Percentiles rank a stretch among this genome's conserved stretches.
phyloP scores from a whole-genome alignment of 768 basidiomycete genomes.

The Tricholoma sp. region DNA sequence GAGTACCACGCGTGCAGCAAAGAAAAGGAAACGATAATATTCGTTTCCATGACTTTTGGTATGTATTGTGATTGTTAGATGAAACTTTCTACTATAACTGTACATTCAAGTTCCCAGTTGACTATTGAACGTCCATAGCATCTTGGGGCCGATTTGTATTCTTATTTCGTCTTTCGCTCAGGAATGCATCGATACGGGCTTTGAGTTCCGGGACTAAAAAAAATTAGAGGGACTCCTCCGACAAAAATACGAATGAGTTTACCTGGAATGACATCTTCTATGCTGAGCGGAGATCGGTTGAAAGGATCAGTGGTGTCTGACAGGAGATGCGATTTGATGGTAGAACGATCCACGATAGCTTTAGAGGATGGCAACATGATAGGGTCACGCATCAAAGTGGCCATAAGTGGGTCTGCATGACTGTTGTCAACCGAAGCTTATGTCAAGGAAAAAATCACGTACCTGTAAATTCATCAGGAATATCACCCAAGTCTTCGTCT shows the following conservation, averaged over 20 bases:
- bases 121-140: conserved; percentile 10
- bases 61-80: neutral
- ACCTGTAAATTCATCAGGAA: conserved; percentile 96
- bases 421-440: conserved; percentile 3
- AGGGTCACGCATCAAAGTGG: conserved; percentile 91
- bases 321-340: conserved; percentile 91
- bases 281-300: conserved; percentile 78
- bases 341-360: conserved; percentile 76
- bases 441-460: conserved; percentile 19
- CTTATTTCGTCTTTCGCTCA: conserved; percentile 50
- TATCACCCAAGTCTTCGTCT: conserved; percentile 78
- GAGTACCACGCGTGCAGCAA: conserved; percentile 31
- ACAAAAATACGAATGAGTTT: conserved; percentile 19
- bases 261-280: conserved; percentile 80
- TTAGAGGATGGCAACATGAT: conserved; percentile 84
- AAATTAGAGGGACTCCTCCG: neutral
- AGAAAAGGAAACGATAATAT: conserved; percentile 43
- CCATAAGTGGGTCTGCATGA: conserved; percentile 77
- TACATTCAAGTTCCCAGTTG: conserved; percentile 4
- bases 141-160: conserved; percentile 15
- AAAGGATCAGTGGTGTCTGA: conserved; percentile 94
- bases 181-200: conserved; percentile 66
- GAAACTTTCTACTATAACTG: conserved; percentile 4
- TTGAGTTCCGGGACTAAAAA: conserved; percentile 63
- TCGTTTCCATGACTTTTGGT: neutral